Evolutionary conservation across 805 yeast species (phyloP).

Genomic region (Kuraishia capsulata): DNA sequence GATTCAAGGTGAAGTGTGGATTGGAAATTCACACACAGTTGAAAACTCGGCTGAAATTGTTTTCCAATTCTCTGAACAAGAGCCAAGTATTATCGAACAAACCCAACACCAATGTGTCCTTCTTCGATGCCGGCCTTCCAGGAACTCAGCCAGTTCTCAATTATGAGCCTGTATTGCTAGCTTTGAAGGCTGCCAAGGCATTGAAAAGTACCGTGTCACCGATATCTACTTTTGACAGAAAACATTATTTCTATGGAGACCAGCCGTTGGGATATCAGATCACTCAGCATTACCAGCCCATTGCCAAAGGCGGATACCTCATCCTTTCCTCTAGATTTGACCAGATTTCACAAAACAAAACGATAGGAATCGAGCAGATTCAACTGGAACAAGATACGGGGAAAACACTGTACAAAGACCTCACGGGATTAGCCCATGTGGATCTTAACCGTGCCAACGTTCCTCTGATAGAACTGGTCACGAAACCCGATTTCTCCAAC

Average conservation of each 20-base stretch:
- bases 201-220: slow-evolving; percentile 49
- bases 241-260: slow-evolving; percentile 94
- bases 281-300: slow-evolving; percentile 79
- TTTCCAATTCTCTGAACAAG: slow-evolving; percentile 47
- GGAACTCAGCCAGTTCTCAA: slow-evolving; percentile 87
- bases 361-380: slow-evolving; percentile 62
- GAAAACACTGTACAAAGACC: slow-evolving; percentile 48
- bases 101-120: slow-evolving; percentile 69
- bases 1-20: slow-evolving; percentile 61
- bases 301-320: slow-evolving; percentile 61
- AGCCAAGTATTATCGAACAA: slow-evolving; percentile 10
- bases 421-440: slow-evolving; percentile 33
- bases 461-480: slow-evolving; percentile 86
- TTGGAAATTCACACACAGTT: slow-evolving; percentile 91
- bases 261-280: slow-evolving; percentile 96
- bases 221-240: slow-evolving; percentile 73
- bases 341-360: slow-evolving; percentile 33
- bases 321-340: slow-evolving; percentile 42
- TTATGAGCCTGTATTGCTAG: slow-evolving; percentile 60
- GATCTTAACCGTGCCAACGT: slow-evolving; percentile 82
- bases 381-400: slow-evolving; percentile 97
- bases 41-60: slow-evolving; percentile 63
- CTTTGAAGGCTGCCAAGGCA: slow-evolving; percentile 66
- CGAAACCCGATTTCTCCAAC: slow-evolving; percentile 73
- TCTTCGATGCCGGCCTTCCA: slow-evolving; percentile 79